A percentile compares a stretch with the other conserved stretches of the same genome.
Conservation (phyloP, 2,329 filamentous ascomycete genomes). For the Aspergillus spinulosporus region DNA sequence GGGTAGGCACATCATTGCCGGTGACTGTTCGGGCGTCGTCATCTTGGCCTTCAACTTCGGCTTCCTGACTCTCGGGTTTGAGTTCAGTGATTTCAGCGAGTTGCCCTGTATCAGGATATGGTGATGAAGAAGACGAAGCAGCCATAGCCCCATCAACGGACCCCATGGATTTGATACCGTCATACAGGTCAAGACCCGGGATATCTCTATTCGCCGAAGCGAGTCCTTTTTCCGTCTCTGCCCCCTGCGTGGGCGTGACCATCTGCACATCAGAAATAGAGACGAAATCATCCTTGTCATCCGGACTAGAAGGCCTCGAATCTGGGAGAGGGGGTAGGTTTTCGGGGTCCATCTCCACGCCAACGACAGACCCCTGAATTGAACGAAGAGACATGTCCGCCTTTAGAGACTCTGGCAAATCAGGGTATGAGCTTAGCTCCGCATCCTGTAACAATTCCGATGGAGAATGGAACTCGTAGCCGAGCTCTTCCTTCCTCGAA, state of each 20-base stretch:
- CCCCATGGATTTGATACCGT: constrained; percentile 21
- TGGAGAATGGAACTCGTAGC: constrained; percentile 50
- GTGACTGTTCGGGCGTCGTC: constrained; percentile 1
- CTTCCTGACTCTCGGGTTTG: not conserved
- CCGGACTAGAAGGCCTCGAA: constrained; percentile 23
- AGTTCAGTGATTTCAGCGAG: not conserved
- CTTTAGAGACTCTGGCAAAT: constrained; percentile 27
- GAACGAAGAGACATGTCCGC: constrained; percentile 29
- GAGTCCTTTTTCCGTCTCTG: not conserved
- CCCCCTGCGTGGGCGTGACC: constrained; percentile 16
- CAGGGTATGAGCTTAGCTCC: constrained; percentile 25
- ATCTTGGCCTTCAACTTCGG: constrained; percentile 6
- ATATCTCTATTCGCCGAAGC: not conserved
- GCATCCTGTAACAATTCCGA: constrained; percentile 46
- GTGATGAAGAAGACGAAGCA: constrained; percentile 12
- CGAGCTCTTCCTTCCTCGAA: constrained; percentile 41
- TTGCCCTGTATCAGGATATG: constrained; percentile 8
- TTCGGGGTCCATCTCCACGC: constrained; percentile 22
- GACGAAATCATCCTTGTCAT: constrained; percentile 10
- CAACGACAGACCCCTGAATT: constrained; percentile 33
- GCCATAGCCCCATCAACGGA: constrained; percentile 29
- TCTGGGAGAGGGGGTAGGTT: constrained; percentile 21
- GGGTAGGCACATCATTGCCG: not conserved
- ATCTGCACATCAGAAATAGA: constrained; percentile 17
- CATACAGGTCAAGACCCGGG: not conserved